These are phyloP conservation scores for Lipomyces kockii DNA, from an alignment of 805 yeast genomes.

Conservation along the genomic window DNA sequence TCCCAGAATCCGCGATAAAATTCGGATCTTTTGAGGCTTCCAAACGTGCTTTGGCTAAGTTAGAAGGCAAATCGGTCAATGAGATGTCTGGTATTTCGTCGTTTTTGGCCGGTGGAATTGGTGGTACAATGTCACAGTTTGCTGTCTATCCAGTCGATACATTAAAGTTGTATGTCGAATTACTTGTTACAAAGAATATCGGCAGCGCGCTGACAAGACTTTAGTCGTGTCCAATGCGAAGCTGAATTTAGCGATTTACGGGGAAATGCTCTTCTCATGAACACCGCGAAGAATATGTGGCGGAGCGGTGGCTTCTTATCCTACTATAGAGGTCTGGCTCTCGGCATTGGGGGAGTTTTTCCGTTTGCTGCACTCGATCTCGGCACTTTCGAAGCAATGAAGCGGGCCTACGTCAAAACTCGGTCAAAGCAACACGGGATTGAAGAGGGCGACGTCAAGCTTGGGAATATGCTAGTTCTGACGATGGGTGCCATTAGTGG, in stretches of 20 bases:
- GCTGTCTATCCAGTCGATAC: conserved; percentile 96
- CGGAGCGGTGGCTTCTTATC: conserved; percentile 74
- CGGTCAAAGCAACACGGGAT: conserved; percentile 61
- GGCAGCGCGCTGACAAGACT: background rate
- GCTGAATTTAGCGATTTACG: conserved; percentile 64
- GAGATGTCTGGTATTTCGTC: conserved; percentile 73
- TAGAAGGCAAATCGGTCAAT: conserved; percentile 38
- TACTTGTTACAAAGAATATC: background rate
- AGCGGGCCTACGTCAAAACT: conserved; percentile 69
- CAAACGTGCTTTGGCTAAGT: conserved; percentile 67
- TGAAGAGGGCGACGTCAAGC: conserved; percentile 65
- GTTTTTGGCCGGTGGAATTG: conserved; percentile 92
- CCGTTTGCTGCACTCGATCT: conserved; percentile 97
- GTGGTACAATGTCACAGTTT: conserved; percentile 92
- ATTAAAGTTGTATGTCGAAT: conserved; percentile 61
- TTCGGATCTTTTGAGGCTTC: conserved; percentile 93
- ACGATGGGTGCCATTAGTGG: conserved; percentile 96
- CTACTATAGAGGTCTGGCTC: conserved; percentile 85
- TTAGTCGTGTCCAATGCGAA: conserved; percentile 82
- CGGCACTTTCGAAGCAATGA: conserved; percentile 88
- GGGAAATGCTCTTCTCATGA: conserved; percentile 64
- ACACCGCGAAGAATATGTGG: conserved; percentile 79
- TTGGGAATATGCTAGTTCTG: conserved; percentile 80
- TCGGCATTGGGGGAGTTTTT: conserved; percentile 94
- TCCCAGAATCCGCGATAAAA: conserved; percentile 97